Evolutionary conservation across 805 yeast genomes (phyloP).

Genomic region (Nakazawaea wyomingensis): DNA sequence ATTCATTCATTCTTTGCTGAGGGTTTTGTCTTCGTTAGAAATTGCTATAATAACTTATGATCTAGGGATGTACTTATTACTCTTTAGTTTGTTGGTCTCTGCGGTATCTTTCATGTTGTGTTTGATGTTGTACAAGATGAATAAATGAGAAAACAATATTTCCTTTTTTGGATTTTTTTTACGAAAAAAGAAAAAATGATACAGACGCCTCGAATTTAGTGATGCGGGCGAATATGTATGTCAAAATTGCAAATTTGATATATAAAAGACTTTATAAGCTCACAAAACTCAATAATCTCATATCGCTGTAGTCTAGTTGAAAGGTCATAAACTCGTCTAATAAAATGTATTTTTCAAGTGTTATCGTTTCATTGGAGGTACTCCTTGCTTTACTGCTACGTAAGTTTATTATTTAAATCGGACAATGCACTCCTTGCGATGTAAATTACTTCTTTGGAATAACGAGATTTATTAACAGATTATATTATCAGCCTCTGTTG

Average conservation of each 20-base stretch:
- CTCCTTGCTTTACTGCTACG: neutral
- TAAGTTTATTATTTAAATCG: too few species aligned
- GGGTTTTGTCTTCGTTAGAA: constrained; percentile 17
- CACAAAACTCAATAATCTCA: neutral
- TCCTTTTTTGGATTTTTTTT: too few species aligned
- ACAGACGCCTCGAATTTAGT: neutral
- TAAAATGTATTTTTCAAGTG: neutral
- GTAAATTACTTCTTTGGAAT: too few species aligned
- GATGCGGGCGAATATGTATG: too few species aligned
- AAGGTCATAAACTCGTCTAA: too few species aligned
- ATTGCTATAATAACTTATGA: constrained; percentile 16
- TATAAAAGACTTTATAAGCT: too few species aligned
- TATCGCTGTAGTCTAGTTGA: neutral
- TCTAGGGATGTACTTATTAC: constrained; percentile 4
- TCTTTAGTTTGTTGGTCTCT: neutral
- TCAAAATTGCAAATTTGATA: neutral
- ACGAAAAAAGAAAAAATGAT: neutral
- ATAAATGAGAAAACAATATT: neutral
- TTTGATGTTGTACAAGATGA: neutral
- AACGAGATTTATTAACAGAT: too few species aligned
- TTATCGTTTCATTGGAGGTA: neutral
- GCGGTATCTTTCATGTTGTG: neutral
- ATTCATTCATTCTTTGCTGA: constrained; percentile 17
- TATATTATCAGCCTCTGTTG: neutral
- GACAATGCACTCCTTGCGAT: too few species aligned